A percentile compares a stretch with the other conserved stretches of the same genome.
These are phyloP conservation scores for Setaria italica DNA, from an alignment of 202 grass and related monocot species.

Conservation along the genomic window DNA sequence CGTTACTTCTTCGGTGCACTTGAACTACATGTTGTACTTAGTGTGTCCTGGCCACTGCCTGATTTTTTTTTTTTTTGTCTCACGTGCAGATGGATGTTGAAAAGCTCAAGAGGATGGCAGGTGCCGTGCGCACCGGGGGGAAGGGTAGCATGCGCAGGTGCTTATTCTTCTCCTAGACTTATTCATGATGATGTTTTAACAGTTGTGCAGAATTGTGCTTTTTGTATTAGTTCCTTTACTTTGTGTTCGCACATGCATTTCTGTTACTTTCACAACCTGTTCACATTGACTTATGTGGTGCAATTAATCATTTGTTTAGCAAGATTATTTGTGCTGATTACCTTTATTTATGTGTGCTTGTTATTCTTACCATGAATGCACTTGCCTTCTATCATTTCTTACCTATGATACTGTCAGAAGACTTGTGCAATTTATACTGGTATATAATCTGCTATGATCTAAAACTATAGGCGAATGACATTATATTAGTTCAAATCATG, in stretches of 20 bases:
- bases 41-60: neutral
- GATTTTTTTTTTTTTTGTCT: constrained; percentile 34
- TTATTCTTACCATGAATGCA: neutral
- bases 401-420: neutral
- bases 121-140: constrained; percentile 93
- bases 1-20: neutral
- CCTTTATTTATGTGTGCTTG: neutral
- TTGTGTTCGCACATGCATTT: neutral
- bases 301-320: neutral
- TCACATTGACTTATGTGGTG: neutral
- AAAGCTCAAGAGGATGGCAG: constrained; percentile 92
- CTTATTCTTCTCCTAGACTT: constrained; percentile 24
- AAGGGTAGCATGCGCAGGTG: constrained; percentile 98
- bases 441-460: neutral
- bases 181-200: neutral
- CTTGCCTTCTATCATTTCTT: constrained; percentile 1
- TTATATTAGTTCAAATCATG: neutral
- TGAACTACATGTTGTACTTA: neutral
- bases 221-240: neutral
- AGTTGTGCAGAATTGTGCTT: neutral
- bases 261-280: neutral
- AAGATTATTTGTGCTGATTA: neutral
- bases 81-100: constrained; percentile 85
- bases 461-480: neutral
- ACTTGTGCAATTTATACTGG: neutral